Conservation (phyloP, 192 early-diverging fungal genomes). For the Coemansia reversa region DNA sequence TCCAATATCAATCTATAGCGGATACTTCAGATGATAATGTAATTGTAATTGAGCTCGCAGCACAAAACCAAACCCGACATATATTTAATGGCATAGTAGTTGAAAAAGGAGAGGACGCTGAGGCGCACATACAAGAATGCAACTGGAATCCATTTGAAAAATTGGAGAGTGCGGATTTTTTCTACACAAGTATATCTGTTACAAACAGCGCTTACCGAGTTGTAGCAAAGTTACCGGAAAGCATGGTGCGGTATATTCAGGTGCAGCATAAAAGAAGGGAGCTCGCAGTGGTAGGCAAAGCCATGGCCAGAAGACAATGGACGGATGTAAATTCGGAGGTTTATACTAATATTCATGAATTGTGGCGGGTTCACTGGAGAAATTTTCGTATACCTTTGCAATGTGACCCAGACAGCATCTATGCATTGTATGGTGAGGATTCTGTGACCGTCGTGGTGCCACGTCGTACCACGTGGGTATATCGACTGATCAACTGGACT, state of each 20-base stretch:
- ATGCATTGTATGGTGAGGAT: slow-evolving; percentile 22
- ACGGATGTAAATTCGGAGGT: slow-evolving; percentile 1
- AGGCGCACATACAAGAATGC: slow-evolving; percentile 26
- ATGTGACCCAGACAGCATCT: slow-evolving; percentile 14
- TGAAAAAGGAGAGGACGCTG: background rate
- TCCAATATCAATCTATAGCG: too few relatives aligned
- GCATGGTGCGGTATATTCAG: slow-evolving; percentile 36
- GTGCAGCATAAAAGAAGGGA: slow-evolving; percentile 23
- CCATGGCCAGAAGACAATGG: slow-evolving; percentile 39
- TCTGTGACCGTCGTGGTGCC: slow-evolving; percentile 26
- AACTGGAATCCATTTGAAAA: slow-evolving; percentile 35
- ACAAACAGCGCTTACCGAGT: slow-evolving; percentile 18
- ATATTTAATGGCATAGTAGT: slow-evolving; percentile 33
- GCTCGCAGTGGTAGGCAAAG: slow-evolving; percentile 39
- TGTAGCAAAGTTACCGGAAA: slow-evolving; percentile 19
- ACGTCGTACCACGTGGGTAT: background rate
- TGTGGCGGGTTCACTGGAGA: slow-evolving; percentile 42
- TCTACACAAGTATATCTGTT: slow-evolving; percentile 26
- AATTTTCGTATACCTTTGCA: slow-evolving; percentile 27
- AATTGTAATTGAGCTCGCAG: too few relatives aligned
- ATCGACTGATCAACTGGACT: slow-evolving; percentile 12
- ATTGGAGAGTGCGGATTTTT: slow-evolving; percentile 21
- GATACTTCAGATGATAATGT: too few relatives aligned
- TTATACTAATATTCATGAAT: slow-evolving; percentile 26
- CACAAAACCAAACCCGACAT: slow-evolving; percentile 21